Evolutionary conservation across 2,329 filamentous ascomycete genomes (phyloP).

Genomic region (Verticillium tricorpus): DNA sequence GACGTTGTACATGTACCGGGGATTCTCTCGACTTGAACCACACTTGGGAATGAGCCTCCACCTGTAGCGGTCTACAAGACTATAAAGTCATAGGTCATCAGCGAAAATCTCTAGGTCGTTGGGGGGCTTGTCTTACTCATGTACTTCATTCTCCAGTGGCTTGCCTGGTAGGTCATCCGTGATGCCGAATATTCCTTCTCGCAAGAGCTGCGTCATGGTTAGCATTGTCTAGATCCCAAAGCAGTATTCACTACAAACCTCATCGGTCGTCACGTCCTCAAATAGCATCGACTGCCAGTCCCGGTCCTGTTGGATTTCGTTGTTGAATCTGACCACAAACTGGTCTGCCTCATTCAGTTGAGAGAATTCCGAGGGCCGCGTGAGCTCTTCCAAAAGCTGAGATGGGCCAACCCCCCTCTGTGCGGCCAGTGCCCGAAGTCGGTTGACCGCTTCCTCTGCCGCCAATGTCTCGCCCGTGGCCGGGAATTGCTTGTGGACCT

Average conservation of each 20-base stretch:
- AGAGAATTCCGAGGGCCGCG: background rate
- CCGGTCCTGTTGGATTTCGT: constrained; percentile 19
- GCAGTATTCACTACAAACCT: constrained; percentile 12
- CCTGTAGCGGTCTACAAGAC: constrained; percentile 2
- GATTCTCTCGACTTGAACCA: background rate
- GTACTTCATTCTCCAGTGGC: constrained; percentile 11
- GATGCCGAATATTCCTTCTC: constrained; percentile 18
- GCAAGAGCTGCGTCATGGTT: constrained; percentile 14
- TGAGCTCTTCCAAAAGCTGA: constrained; percentile 8
- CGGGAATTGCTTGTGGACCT: background rate
- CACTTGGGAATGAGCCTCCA: constrained; percentile 5
- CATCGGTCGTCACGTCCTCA: constrained; percentile 23
- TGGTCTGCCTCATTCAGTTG: background rate
- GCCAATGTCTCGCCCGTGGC: background rate
- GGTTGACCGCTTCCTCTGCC: constrained; percentile 5
- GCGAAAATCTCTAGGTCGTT: background rate
- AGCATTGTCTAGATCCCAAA: background rate
- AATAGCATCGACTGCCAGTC: constrained; percentile 24
- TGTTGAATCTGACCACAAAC: background rate
- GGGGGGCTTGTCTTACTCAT: constrained; percentile 14
- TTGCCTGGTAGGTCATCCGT: background rate
- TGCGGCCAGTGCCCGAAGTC: constrained; percentile 12
- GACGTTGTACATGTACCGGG: constrained; percentile 15
- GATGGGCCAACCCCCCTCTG: constrained; percentile 9
- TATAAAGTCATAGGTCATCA: constrained; percentile 1